A percentile compares a stretch with the other conserved stretches of the same genome.
Conservation (phyloP, 306 rosid species). For the Lithocarpus polystachyus region DNA sequence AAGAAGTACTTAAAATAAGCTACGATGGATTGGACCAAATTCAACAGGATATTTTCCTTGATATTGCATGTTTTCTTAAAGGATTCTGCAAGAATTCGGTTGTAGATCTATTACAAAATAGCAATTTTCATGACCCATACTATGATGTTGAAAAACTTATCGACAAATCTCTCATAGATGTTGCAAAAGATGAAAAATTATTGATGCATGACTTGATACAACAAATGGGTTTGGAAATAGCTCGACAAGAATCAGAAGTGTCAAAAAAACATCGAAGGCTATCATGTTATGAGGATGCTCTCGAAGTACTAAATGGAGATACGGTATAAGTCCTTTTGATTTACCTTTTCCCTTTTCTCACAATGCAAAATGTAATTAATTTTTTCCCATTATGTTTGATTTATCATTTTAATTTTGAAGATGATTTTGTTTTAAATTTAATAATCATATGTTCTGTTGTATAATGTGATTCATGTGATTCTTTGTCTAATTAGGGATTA, state of each 20-base stretch:
- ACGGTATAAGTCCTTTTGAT: neutral
- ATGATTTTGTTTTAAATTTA: too few species aligned
- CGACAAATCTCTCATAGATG: conserved; percentile 22
- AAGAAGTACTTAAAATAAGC: conserved; percentile 16
- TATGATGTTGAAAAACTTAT: conserved; percentile 24
- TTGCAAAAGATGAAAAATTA: neutral
- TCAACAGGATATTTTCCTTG: conserved; percentile 24
- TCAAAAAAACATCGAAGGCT: conserved; percentile 30
- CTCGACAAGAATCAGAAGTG: conserved; percentile 18
- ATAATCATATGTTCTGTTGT: too few species aligned
- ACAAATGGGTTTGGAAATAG: conserved; percentile 36
- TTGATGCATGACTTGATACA: conserved; percentile 42
- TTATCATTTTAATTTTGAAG: neutral
- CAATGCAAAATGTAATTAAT: too few species aligned
- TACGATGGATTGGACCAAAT: conserved; percentile 20
- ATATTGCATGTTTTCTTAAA: conserved; percentile 38
- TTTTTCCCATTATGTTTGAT: neutral
- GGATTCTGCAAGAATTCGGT: conserved; percentile 11
- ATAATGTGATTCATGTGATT: too few species aligned
- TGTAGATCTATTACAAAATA: conserved; percentile 2
- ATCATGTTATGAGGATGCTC: conserved; percentile 33
- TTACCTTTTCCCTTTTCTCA: neutral
- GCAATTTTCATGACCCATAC: neutral
- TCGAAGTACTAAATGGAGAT: conserved; percentile 1
- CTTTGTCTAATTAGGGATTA: conserved; percentile 6